Evolutionary conservation across 306 rosid genomes (phyloP).

Genomic region (Castanopsis chinensis): DNA sequence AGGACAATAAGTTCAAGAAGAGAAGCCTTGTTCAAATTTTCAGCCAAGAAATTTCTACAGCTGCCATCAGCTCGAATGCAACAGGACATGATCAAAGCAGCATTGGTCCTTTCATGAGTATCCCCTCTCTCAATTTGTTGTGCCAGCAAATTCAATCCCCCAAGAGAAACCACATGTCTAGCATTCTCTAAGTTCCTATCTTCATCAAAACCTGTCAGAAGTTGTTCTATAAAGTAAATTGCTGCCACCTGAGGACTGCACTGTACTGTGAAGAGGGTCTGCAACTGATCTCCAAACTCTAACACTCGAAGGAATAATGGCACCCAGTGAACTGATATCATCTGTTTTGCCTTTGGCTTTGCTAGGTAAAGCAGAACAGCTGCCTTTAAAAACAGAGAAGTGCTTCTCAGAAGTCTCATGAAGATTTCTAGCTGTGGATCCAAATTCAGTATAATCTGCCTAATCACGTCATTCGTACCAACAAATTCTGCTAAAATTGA

Average conservation of each 20-base stretch:
- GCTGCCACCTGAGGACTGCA: conserved; percentile 76
- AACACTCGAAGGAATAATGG: conserved; percentile 74
- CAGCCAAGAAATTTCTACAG: conserved; percentile 64
- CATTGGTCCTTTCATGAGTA: conserved; percentile 41
- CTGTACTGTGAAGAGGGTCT: conserved; percentile 67
- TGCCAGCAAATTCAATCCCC: conserved; percentile 64
- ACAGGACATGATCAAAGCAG: conserved; percentile 45
- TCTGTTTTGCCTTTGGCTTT: conserved; percentile 75
- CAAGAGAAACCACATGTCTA: conserved; percentile 65
- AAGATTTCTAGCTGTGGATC: conserved; percentile 80
- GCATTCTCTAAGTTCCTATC: conserved; percentile 83
- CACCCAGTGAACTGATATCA: conserved; percentile 79
- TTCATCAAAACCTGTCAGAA: conserved; percentile 79
- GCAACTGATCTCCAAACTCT: conserved; percentile 75
- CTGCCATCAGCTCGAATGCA: conserved; percentile 79
- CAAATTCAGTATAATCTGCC: conserved; percentile 54
- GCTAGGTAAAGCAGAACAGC: conserved; percentile 68
- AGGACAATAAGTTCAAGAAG: conserved; percentile 67
- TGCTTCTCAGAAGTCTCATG: conserved; percentile 63
- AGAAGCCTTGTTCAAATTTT: conserved; percentile 46
- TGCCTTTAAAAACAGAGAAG: conserved; percentile 71
- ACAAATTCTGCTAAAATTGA: conserved; percentile 69
- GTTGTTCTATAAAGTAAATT: conserved; percentile 73
- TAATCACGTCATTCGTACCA: conserved; percentile 28
- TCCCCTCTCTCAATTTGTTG: conserved; percentile 62